phyloP scores from a whole-genome alignment of 1,284 basidiomycete genomes.

The Naganishia liquefaciens region DNA sequence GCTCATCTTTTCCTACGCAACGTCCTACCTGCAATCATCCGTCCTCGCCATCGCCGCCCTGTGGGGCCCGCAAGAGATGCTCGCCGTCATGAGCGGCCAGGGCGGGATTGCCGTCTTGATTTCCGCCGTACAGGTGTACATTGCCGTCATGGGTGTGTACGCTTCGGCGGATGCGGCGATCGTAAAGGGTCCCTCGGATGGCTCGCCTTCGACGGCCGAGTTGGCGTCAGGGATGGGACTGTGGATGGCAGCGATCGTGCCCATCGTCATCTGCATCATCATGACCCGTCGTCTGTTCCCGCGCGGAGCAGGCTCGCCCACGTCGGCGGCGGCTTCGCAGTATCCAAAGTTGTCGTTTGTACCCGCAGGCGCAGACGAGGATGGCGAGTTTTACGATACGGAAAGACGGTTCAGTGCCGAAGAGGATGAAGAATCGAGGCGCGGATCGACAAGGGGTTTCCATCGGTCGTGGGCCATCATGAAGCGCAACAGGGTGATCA shows the following conservation, averaged over 20 bases:
- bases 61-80: conserved; percentile 46
- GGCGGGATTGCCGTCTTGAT: conserved; percentile 53
- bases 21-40: conserved; percentile 50
- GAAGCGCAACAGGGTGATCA: conserved; percentile 66
- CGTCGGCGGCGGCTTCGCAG: neutral
- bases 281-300: conserved; percentile 18
- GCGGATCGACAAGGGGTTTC: conserved; percentile 11
- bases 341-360: conserved; percentile 18
- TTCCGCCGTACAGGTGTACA: conserved; percentile 45
- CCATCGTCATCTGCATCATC: conserved; percentile 30
- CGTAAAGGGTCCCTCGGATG: conserved; percentile 8
- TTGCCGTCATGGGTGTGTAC: conserved; percentile 43
- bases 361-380: neutral
- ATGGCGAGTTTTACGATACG: conserved; percentile 28
- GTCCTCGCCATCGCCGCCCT: conserved; percentile 48
- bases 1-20: conserved; percentile 43
- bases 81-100: conserved; percentile 54
- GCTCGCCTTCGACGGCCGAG: conserved; percentile 20
- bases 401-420: conserved; percentile 28
- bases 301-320: neutral
- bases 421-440: conserved; percentile 23
- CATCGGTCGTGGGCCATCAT: conserved; percentile 41
- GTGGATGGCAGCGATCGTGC: conserved; percentile 42
- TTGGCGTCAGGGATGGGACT: conserved; percentile 45
- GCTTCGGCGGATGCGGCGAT: conserved; percentile 3